These are phyloP conservation scores for Guadua angustifolia DNA, from an alignment of 176 grass and related monocot genomes.

Conservation along the genomic window DNA sequence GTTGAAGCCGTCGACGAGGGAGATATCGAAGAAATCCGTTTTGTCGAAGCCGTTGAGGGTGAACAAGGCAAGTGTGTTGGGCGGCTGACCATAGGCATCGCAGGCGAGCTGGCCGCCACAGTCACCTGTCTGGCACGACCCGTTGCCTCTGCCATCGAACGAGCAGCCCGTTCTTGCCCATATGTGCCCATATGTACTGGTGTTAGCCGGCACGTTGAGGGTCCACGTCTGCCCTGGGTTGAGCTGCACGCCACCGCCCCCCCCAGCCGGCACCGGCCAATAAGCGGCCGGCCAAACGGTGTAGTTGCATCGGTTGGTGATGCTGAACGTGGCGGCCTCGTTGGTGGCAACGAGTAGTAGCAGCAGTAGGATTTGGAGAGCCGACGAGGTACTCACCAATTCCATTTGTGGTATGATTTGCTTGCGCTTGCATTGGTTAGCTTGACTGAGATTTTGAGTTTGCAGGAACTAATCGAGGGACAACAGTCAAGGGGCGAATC, in stretches of 20 bases:
- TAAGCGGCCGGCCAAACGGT: constrained; percentile 54
- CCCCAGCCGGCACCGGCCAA: too few species aligned
- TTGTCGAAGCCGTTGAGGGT: not conserved
- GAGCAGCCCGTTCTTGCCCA: constrained; percentile 35
- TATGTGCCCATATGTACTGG: not conserved
- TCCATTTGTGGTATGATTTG: too few species aligned
- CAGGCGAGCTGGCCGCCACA: constrained; percentile 39
- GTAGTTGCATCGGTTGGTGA: constrained; percentile 47
- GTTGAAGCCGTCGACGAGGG: constrained; percentile 52
- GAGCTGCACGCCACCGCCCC: not conserved
- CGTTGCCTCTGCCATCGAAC: not conserved
- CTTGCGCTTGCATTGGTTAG: too few species aligned
- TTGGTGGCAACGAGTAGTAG: not conserved
- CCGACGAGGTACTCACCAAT: too few species aligned
- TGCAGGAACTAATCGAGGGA: too few species aligned
- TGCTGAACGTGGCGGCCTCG: not conserved
- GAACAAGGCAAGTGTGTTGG: constrained; percentile 37
- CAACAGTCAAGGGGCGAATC: too few species aligned
- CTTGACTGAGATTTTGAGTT: too few species aligned
- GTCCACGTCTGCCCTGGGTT: not conserved
- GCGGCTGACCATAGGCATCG: not conserved
- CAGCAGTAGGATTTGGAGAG: not conserved
- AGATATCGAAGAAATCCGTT: constrained; percentile 32
- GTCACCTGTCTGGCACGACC: not conserved
- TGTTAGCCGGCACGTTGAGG: not conserved